Evolutionary conservation across 495 filamentous ascomycete genomes (phyloP), one percentile per base, ranked within the genome.

Genomic region (Glutinoglossum americanum): DNA sequence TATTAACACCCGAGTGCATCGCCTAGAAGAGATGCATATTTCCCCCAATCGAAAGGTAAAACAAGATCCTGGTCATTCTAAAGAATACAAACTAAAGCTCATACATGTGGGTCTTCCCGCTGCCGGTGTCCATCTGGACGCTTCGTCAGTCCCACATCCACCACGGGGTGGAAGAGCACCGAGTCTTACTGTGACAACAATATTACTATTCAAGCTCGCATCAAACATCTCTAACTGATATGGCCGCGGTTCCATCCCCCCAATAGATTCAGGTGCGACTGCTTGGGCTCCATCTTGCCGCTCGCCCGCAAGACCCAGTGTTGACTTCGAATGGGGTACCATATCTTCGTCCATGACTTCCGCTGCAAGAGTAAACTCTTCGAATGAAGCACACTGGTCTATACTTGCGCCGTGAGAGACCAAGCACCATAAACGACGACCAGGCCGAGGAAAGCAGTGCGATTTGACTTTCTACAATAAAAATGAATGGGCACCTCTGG

Each of bases 151-250:
- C n/a, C 15, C 11, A 15, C 1, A 2, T 41, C 25, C 15, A n/a
- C 9, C 13, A 41, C 21, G 33, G 17, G 15, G 19, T 3, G n/a
- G 15, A 11, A 23, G 17, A 21, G 35, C 23, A 10, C 6, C n/a
- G 5, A 7, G 17, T 9, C 30, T 27, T 72, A 89, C 87, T 15
- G 80, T 81, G 56, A 96, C 84, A 61, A 97, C 90, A 58, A 87
- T 82, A 66, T 94, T 94, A 57, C 75, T 68, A 56, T 76, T 75
- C 63, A 92, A 67, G 64, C 87, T 92, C 62, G 82, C 80, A 60
- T 89, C 80, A 21, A 93, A 74, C 89, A 97, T 96, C 72, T 97
- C 90, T 37, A 79, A 64, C 69, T 97, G 90, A 64, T 96, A 97
- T 4, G 76, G 76, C 23, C 89, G 80, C 1, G 86, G 69, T 39